Conservation (phyloP, 2,329 filamentous ascomycete genomes). For the Zopfia rhizophila region DNA sequence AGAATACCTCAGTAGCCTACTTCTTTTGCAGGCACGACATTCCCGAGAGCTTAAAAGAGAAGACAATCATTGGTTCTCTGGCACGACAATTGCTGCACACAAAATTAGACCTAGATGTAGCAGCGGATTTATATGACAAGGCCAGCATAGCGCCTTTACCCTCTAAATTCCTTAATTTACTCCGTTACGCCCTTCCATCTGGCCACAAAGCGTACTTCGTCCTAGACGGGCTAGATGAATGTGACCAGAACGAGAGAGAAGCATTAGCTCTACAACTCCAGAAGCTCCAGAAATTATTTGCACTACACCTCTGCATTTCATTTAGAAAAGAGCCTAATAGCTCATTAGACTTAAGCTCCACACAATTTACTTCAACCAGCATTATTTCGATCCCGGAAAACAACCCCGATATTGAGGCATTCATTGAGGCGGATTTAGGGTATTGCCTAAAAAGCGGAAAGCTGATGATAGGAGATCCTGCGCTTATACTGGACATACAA, state of each 20-base stretch:
- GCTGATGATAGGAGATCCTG: slow-evolving; percentile 35
- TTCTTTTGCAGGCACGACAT: slow-evolving; percentile 20
- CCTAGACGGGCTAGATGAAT: slow-evolving; percentile 45
- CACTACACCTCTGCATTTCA: slow-evolving; percentile 30
- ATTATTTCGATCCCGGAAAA: slow-evolving; percentile 33
- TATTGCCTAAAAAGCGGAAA: slow-evolving; percentile 24
- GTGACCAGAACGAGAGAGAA: slow-evolving; percentile 20
- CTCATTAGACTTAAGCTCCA: slow-evolving; percentile 5
- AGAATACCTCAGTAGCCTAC: slow-evolving; percentile 12
- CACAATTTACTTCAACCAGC: slow-evolving; percentile 6
- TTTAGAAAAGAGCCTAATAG: slow-evolving; percentile 23
- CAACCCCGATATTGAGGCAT: slow-evolving; percentile 32
- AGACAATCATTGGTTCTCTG: slow-evolving; percentile 17
- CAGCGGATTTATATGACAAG: slow-evolving; percentile 3
- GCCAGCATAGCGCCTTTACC: slow-evolving; percentile 18
- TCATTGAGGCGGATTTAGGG: slow-evolving; percentile 38
- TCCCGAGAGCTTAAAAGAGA: slow-evolving; percentile 17
- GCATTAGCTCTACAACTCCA: slow-evolving; percentile 22
- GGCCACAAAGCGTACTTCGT: slow-evolving; percentile 35
- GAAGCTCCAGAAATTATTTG: slow-evolving; percentile 28
- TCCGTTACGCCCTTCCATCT: slow-evolving; percentile 19
- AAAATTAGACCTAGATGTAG: slow-evolving; percentile 19
- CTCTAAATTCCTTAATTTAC: slow-evolving; percentile 24
- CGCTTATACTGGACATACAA: slow-evolving; percentile 37
- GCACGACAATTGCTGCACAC: slow-evolving; percentile 46